Evolutionary conservation across 257 asterid species (phyloP).

Genomic region (Solanum sparsipilum): DNA sequence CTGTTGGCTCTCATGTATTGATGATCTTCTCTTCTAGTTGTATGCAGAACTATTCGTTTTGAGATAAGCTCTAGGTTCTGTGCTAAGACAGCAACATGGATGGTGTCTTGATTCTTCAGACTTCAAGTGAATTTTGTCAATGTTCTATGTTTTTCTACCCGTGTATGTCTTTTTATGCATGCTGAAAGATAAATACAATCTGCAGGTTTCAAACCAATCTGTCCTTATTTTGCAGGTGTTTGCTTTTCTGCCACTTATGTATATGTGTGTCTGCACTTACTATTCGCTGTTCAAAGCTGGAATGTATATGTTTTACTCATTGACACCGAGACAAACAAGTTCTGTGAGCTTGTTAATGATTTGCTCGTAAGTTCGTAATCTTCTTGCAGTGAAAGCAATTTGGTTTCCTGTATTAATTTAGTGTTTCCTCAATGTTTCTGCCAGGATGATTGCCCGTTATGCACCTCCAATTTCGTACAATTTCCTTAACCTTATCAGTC

Average conservation of each 20-base stretch:
- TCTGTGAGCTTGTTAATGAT: constrained; percentile 96
- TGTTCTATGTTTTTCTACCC: neutral
- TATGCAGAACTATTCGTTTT: neutral
- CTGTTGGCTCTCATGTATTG: neutral
- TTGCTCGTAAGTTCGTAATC: constrained; percentile 72
- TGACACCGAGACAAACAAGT: constrained; percentile 87
- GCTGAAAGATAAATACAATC: neutral
- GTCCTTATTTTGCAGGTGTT: constrained; percentile 45
- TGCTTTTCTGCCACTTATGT: constrained; percentile 91
- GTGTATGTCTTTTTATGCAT: neutral
- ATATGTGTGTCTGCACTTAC: constrained; percentile 95
- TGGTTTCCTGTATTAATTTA: neutral
- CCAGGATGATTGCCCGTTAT: constrained; percentile 98
- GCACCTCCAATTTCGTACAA: constrained; percentile 98
- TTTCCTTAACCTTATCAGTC: constrained; percentile 93
- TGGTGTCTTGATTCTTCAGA: neutral
- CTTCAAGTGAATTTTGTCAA: neutral
- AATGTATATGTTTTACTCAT: constrained; percentile 89
- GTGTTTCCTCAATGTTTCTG: neutral
- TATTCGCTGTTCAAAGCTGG: constrained; percentile 91
- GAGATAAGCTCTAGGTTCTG: neutral
- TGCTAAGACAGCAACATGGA: neutral
- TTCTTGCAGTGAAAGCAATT: neutral
- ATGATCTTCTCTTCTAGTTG: neutral
- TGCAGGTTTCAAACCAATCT: neutral